phyloP scores from a whole-genome alignment of 2,329 filamentous ascomycete genomes.

The Calcarisporium arbuscula region DNA sequence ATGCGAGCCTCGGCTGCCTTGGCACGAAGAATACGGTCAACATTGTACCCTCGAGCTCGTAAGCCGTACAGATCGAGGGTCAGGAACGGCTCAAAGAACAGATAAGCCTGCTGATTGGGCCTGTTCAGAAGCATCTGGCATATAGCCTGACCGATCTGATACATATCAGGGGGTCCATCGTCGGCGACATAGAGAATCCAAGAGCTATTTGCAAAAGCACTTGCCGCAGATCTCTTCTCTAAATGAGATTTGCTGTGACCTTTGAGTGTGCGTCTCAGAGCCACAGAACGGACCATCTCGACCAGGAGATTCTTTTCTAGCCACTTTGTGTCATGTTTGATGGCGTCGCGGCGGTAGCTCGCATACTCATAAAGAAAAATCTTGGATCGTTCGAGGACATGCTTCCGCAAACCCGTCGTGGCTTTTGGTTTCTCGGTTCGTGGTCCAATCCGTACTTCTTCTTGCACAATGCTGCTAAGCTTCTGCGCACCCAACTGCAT shows the following conservation, averaged over 20 bases:
- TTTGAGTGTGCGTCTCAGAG: slow-evolving; percentile 68
- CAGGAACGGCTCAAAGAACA: slow-evolving; percentile 87
- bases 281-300: slow-evolving; percentile 70
- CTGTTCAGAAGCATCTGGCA: slow-evolving; percentile 73
- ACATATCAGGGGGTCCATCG: slow-evolving; percentile 66
- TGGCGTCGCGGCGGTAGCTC: slow-evolving; percentile 65
- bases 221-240: slow-evolving; percentile 70
- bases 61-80: slow-evolving; percentile 78
- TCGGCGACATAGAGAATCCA: slow-evolving; percentile 73
- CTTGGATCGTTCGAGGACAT: slow-evolving; percentile 81
- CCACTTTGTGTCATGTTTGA: slow-evolving; percentile 86
- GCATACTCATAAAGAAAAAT: slow-evolving; percentile 77
- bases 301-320: slow-evolving; percentile 79
- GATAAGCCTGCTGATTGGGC: slow-evolving; percentile 80
- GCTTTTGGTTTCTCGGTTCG: slow-evolving; percentile 59
- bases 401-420: slow-evolving; percentile 66
- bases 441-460: slow-evolving; percentile 67
- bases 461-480: slow-evolving; percentile 71
- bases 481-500: slow-evolving; percentile 68
- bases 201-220: slow-evolving; percentile 43
- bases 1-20: slow-evolving; percentile 84
- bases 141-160: slow-evolving; percentile 85
- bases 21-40: slow-evolving; percentile 83
- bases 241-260: slow-evolving; percentile 63
- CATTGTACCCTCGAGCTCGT: slow-evolving; percentile 87